A percentile compares a stretch with the other conserved stretches of the same genome.
These are phyloP conservation scores for Cladosporium sp. DNA, from an alignment of 2,329 filamentous ascomycete genomes.

Conservation along the genomic window DNA sequence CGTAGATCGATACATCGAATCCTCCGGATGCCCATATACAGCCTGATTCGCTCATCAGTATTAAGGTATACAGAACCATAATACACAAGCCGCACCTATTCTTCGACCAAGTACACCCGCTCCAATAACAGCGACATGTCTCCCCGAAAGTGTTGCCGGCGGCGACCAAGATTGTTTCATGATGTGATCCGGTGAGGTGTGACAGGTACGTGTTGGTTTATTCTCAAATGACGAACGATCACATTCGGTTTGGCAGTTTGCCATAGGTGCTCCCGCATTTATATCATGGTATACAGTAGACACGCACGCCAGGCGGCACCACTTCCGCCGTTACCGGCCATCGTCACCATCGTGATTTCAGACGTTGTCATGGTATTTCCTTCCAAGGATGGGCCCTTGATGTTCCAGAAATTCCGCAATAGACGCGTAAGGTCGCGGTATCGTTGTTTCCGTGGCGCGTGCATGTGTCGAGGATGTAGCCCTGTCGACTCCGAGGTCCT, in stretches of 20 bases:
- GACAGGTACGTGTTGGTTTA: too few species aligned
- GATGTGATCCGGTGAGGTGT: background rate
- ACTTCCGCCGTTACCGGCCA: background rate
- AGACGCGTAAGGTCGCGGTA: background rate
- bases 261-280: background rate
- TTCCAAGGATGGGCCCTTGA: background rate
- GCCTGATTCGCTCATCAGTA: background rate
- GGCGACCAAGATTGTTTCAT: constrained; percentile 80
- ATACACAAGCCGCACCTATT: constrained; percentile 21
- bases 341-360: background rate
- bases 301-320: background rate
- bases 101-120: constrained; percentile 43
- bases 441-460: background rate
- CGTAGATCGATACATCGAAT: constrained; percentile 41
- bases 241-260: background rate
- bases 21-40: constrained; percentile 31
- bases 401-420: background rate
- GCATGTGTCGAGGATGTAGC: too few species aligned
- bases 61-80: background rate
- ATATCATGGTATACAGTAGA: background rate
- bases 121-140: constrained; percentile 77
- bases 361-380: background rate
- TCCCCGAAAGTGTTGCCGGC: constrained; percentile 81
- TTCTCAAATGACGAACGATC: too few species aligned
- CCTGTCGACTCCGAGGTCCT: too few species aligned